Evolutionary conservation across 495 filamentous ascomycete genomes (phyloP).

Genomic region (Trichoderma erinaceum): DNA sequence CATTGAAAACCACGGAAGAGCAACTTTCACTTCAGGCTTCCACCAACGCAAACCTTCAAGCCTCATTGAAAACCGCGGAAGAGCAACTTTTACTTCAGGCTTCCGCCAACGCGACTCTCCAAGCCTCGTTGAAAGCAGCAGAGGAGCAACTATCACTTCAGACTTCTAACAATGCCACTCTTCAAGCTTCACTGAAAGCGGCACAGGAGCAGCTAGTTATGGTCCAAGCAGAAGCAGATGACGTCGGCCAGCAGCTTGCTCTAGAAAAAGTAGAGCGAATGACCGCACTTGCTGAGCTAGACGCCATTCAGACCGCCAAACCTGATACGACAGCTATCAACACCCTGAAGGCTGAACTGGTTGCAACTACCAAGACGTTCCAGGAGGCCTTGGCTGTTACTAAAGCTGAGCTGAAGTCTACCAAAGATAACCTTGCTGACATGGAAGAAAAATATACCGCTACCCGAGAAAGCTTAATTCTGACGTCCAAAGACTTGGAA

Average conservation of each 20-base stretch:
- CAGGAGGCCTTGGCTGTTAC: slow-evolving; percentile 27
- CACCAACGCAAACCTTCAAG: slow-evolving; percentile 23
- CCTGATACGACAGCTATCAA: slow-evolving; percentile 45
- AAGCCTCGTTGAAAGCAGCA: background rate
- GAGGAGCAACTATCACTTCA: slow-evolving; percentile 24
- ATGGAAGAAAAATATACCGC: slow-evolving; percentile 31
- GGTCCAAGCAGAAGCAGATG: slow-evolving; percentile 37
- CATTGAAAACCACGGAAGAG: slow-evolving; percentile 14
- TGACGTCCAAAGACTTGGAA: slow-evolving; percentile 40
- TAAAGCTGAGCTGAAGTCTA: slow-evolving; percentile 24
- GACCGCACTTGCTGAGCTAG: slow-evolving; percentile 47
- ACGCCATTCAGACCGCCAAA: slow-evolving; percentile 45
- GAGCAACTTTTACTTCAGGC: slow-evolving; percentile 24
- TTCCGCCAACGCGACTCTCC: slow-evolving; percentile 23
- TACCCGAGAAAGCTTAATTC: slow-evolving; percentile 33
- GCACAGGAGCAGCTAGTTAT: slow-evolving; percentile 31
- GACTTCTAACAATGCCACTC: slow-evolving; percentile 22
- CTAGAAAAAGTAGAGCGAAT: slow-evolving; percentile 51
- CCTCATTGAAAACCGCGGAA: background rate
- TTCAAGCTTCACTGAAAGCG: slow-evolving; percentile 26
- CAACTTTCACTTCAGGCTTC: slow-evolving; percentile 23
- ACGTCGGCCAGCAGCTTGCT: slow-evolving; percentile 43
- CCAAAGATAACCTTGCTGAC: slow-evolving; percentile 26
- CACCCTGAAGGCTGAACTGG: slow-evolving; percentile 37
- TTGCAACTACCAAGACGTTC: slow-evolving; percentile 32